Conservation (phyloP, 176 grass and related monocot genomes). For the Oryza glaberrima region DNA sequence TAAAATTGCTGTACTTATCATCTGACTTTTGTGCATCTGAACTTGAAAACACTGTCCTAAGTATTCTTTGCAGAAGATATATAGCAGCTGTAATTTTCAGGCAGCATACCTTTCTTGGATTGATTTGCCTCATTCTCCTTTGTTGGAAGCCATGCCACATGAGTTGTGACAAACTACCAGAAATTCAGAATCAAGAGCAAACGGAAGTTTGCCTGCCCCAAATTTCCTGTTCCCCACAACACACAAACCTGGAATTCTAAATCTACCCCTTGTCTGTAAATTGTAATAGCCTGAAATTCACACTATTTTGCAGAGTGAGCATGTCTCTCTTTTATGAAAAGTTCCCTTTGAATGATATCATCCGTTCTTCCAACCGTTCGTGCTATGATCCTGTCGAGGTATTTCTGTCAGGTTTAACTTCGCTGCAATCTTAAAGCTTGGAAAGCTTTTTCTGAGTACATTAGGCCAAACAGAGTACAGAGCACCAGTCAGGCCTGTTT, state of each 20-base stretch:
- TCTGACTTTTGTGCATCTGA: slow-evolving; percentile 2
- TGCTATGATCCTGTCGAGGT: neutral
- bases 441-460: neutral
- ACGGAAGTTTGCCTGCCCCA: neutral
- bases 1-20: slow-evolving; percentile 15
- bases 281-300: neutral
- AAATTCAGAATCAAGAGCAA: neutral
- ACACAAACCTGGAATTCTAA: neutral
- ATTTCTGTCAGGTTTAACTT: neutral
- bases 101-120: slow-evolving; percentile 1
- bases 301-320: neutral
- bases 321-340: too few species aligned
- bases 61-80: neutral
- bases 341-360: neutral
- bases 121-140: neutral
- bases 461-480: neutral
- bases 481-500: neutral
- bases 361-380: neutral
- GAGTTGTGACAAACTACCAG: too few species aligned
- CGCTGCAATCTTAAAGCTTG: neutral
- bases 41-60: neutral
- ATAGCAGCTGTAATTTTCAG: slow-evolving; percentile 29
- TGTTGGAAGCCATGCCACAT: neutral
- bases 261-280: neutral
- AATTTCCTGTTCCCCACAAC: neutral